Evolutionary conservation across 2,329 filamentous ascomycete genomes (phyloP).

Genomic region (Pseudogymnoascus sp.): DNA sequence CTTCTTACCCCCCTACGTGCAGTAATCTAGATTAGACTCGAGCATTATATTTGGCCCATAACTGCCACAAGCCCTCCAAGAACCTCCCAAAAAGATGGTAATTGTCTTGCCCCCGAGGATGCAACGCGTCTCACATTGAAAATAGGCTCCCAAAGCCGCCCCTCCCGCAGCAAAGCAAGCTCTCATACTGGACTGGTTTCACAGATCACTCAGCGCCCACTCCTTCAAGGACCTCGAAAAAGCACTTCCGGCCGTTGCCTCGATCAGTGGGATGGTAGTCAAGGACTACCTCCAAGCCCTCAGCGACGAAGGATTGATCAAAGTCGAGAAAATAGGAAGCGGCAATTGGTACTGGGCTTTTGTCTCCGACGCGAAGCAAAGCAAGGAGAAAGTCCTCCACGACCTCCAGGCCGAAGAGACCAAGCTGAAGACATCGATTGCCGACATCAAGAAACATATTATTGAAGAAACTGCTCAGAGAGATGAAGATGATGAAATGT

Average conservation of each 20-base stretch:
- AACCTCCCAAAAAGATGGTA: background rate
- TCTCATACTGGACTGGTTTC: constrained; percentile 51
- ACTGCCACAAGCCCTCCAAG: background rate
- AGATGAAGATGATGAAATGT: constrained; percentile 27
- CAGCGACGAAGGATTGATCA: constrained; percentile 51
- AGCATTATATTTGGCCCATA: background rate
- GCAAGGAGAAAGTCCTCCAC: constrained; percentile 32
- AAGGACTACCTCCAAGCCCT: constrained; percentile 59
- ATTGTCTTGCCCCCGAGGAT: background rate
- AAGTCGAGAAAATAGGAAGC: constrained; percentile 60
- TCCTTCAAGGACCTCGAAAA: constrained; percentile 63
- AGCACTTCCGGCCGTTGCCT: constrained; percentile 48
- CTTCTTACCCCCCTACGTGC: background rate
- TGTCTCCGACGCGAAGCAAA: constrained; percentile 43
- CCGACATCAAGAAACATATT: constrained; percentile 28
- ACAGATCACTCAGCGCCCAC: constrained; percentile 50
- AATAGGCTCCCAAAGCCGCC: constrained; percentile 42
- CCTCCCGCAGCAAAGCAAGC: constrained; percentile 49
- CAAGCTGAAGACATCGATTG: constrained; percentile 24
- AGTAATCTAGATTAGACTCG: background rate
- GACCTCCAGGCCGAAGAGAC: constrained; percentile 31
- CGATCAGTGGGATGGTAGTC: constrained; percentile 57
- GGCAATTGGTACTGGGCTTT: constrained; percentile 69
- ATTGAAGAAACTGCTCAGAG: constrained; percentile 29
- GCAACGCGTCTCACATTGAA: background rate